phyloP scores from a whole-genome alignment of 352 stramenopile genomes.

The Globisporangium irregulare region DNA sequence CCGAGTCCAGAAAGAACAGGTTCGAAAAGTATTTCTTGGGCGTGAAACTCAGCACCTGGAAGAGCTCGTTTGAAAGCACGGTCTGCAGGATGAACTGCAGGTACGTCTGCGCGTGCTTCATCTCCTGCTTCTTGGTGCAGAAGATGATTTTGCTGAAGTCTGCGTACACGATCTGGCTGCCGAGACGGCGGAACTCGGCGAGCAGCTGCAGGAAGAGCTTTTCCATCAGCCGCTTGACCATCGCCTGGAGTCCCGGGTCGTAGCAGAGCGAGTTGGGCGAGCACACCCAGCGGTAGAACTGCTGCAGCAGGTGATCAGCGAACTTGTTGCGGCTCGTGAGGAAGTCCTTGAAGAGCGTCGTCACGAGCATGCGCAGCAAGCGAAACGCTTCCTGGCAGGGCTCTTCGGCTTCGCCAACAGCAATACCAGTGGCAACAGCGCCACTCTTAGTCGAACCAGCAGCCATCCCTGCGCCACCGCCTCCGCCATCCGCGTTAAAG shows the following conservation, averaged over 20 bases:
- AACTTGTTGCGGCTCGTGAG: constrained; percentile 87
- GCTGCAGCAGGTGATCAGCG: constrained; percentile 94
- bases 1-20: constrained; percentile 93
- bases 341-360: constrained; percentile 93
- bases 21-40: constrained; percentile 88
- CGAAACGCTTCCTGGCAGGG: constrained; percentile 91
- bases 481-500: constrained; percentile 41
- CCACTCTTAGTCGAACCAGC: constrained; percentile 10
- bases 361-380: constrained; percentile 90
- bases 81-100: constrained; percentile 95
- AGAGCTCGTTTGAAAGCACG: constrained; percentile 80
- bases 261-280: constrained; percentile 90
- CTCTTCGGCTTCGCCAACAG: constrained; percentile 76
- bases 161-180: constrained; percentile 92
- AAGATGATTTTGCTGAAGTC: constrained; percentile 76
- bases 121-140: constrained; percentile 60
- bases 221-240: constrained; percentile 96
- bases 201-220: constrained; percentile 92
- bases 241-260: constrained; percentile 92
- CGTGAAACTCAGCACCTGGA: constrained; percentile 77
- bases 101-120: constrained; percentile 91
- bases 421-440: constrained; percentile 17
- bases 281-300: constrained; percentile 95
- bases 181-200: constrained; percentile 92
- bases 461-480: neutral